Evolutionary conservation across 768 basidiomycete genomes (phyloP).

Genomic region (Symmetrospora coprosmae): DNA sequence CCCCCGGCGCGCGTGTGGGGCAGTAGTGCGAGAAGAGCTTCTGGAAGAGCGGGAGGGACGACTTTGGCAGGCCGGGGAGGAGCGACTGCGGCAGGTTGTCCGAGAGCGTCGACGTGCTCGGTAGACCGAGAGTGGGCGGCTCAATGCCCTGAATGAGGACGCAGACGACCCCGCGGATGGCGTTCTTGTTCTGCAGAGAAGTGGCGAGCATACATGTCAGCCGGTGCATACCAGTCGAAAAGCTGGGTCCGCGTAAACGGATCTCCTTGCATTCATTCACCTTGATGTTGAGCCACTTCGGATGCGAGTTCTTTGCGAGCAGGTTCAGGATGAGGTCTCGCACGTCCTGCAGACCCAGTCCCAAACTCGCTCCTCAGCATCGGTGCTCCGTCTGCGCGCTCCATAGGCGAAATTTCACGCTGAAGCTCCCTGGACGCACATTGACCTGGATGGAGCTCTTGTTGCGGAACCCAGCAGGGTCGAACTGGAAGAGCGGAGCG

Average conservation of each 20-base stretch:
- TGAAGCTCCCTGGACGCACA: too few relatives aligned
- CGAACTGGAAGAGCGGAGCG: conserved; percentile 14
- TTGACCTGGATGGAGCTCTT: too few relatives aligned
- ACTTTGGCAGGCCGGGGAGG: not conserved
- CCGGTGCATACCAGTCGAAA: not conserved
- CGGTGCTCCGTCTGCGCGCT: too few relatives aligned
- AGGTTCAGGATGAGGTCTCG: conserved; percentile 74
- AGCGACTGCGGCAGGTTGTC: conserved; percentile 48
- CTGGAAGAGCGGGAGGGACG: conserved; percentile 51
- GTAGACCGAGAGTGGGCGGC: conserved; percentile 51
- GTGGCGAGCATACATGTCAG: conserved; percentile 15
- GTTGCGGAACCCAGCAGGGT: conserved; percentile 14
- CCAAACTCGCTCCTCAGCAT: too few relatives aligned
- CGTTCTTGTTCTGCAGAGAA: conserved; percentile 50
- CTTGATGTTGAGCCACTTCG: conserved; percentile 72
- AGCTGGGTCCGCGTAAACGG: not conserved
- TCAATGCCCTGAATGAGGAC: conserved; percentile 78
- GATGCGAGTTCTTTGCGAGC: conserved; percentile 64
- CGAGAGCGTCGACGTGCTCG: conserved; percentile 45
- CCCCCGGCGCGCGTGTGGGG: conserved; percentile 84
- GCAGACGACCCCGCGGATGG: conserved; percentile 62
- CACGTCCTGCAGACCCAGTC: conserved; percentile 51
- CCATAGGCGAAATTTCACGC: too few relatives aligned
- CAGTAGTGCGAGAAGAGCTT: conserved; percentile 72
- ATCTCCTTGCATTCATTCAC: conserved; percentile 39